Base-by-base conservation (phyloP, 305 asterid genomes). In the Fraxinus platypoda region DNA sequence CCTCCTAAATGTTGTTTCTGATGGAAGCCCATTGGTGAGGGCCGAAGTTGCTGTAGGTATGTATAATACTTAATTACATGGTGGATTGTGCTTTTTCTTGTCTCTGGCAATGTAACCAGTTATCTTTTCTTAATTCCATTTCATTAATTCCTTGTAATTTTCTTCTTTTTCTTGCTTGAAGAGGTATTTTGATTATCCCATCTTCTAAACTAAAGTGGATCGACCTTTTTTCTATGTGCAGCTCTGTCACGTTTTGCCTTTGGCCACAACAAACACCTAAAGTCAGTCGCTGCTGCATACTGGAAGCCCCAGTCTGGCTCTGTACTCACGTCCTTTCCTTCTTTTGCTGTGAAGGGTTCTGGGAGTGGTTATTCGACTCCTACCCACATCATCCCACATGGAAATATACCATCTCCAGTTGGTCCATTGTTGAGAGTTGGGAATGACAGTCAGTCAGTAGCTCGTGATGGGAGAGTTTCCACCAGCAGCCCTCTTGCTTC, bases 31-130 rank as follows among this genome's bases (percentile, higher is more conserved):
- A 35, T 91, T 97, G 82, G 99, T 97, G 59, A 94, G 98, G 28
- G 97, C 97, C 31, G 99, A 97, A 94, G 98, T 92, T 83, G 97
- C 98, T 77, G 93, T 93, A 81, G 98, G 99, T 97, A 93, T 84
- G 96, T 80, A 12, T 77, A 66, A 26, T 78, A 66, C 19, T 66
- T 23, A 62, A 11, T 78, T 59, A 64, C 34, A 9, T 26, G 35
- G 33, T 66, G 74, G 74, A 12, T 66, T 13, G 3, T 66, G n/a
- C 34, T 66, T 8, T 25, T 25, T 66, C 80, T 74, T 54, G 35
- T 38, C 75, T 37, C 71, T 28, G 43, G 71, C 49, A 38, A 33
- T 76, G 37, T 43, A 9, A 25, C 23, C 30, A 5, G 43, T 78
- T 68, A 35, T 54, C 52, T 59, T 46, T 37, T 35, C 70, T 76